These are phyloP conservation scores for Botrytis fabae DNA, from an alignment of 2,329 filamentous ascomycete genomes.

Conservation along the genomic window DNA sequence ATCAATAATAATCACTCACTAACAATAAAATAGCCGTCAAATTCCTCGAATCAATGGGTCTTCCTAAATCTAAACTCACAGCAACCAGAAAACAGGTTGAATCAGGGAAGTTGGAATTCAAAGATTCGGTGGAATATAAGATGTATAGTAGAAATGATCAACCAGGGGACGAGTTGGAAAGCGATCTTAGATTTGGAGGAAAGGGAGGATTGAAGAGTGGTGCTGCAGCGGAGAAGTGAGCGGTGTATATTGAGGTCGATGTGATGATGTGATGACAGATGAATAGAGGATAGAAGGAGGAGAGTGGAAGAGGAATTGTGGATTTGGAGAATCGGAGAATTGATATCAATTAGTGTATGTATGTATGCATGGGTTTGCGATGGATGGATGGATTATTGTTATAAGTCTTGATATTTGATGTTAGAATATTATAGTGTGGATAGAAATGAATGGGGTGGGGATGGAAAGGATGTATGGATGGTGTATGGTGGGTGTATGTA, in stretches of 20 bases:
- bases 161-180: conserved; percentile 43
- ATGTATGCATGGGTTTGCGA: not conserved
- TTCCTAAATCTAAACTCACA: conserved; percentile 59
- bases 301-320: not conserved
- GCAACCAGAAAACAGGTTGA: conserved; percentile 62
- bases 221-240: not conserved
- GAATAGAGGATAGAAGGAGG: not conserved
- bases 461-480: not conserved
- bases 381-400: not conserved
- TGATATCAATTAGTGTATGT: not conserved
- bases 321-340: not conserved
- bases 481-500: too few relatives aligned
- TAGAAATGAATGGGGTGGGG: not conserved
- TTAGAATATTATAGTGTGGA: not conserved
- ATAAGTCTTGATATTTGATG: not conserved
- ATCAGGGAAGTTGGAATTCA: conserved; percentile 58
- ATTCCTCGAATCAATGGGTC: conserved; percentile 65
- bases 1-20: not conserved
- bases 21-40: conserved; percentile 48
- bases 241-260: not conserved
- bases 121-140: conserved; percentile 58
- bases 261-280: not conserved
- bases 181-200: conserved; percentile 29
- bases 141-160: conserved; percentile 63
- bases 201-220: not conserved